phyloP scores from a whole-genome alignment of 495 filamentous ascomycete genomes.

The Paragyromitra xinjiangensis region DNA sequence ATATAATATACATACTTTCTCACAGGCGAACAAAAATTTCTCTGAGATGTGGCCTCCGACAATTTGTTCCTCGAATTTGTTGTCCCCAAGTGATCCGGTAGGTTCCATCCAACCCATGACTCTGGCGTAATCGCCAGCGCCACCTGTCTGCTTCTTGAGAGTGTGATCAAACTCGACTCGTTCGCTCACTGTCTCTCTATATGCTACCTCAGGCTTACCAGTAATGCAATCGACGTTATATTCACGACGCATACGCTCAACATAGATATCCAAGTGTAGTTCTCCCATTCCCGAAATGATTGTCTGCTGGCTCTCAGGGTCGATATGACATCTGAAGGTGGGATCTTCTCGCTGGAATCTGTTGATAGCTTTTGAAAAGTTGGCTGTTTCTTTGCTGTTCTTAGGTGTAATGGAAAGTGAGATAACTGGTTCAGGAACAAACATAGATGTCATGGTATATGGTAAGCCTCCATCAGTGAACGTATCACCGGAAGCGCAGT shows the following conservation, averaged over 20 bases:
- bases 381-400: conserved; percentile 86
- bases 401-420: conserved; percentile 97
- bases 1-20: conserved; percentile 65
- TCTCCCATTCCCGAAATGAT: conserved; percentile 99
- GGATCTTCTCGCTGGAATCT: conserved; percentile 99
- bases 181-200: conserved; percentile 89
- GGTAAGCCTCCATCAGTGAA: conserved; percentile 95
- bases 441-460: conserved; percentile 98
- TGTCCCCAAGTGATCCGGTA: conserved; percentile 73
- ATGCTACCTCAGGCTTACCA: conserved; percentile 97
- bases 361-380: conserved; percentile 98
- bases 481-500: conserved; percentile 97
- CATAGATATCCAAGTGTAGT: conserved; percentile 94
- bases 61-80: conserved; percentile 86
- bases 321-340: conserved; percentile 93
- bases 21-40: conserved; percentile 95
- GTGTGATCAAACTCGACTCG: conserved; percentile 86
- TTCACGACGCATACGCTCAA: conserved; percentile 97
- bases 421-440: conserved; percentile 97
- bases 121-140: conserved; percentile 94
- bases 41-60: conserved; percentile 91
- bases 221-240: conserved; percentile 95
- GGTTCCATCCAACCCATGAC: conserved; percentile 95
- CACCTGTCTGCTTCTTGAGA: conserved; percentile 95
- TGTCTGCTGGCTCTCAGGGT: conserved; percentile 88